These are phyloP conservation scores for Trichoderma citrinoviride DNA, from an alignment of 2,329 filamentous ascomycete genomes.

Conservation along the genomic window DNA sequence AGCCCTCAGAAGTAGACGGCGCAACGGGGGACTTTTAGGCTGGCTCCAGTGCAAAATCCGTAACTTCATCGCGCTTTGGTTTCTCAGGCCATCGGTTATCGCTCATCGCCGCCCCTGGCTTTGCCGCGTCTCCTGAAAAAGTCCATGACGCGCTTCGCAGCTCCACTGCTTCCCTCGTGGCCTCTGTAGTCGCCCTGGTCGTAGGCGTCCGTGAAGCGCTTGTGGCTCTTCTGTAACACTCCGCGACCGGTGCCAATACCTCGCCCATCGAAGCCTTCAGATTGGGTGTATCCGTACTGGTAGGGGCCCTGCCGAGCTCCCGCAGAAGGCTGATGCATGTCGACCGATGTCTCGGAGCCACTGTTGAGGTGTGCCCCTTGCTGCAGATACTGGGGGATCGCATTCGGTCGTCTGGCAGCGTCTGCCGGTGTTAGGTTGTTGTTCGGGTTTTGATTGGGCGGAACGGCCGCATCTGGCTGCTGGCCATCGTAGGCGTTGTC, in stretches of 20 bases:
- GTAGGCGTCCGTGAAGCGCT: conserved; percentile 86
- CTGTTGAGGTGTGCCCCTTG: conserved; percentile 46
- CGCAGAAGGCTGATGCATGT: conserved; percentile 44
- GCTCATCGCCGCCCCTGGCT: conserved; percentile 61
- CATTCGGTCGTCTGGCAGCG: conserved; percentile 38
- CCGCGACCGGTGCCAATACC: conserved; percentile 46
- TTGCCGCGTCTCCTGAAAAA: conserved; percentile 89
- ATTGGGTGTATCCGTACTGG: conserved; percentile 42
- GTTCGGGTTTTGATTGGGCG: conserved; percentile 38
- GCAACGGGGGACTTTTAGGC: not conserved
- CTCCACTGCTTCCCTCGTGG: conserved; percentile 79
- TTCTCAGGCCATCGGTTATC: conserved; percentile 29
- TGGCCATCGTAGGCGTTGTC: conserved; percentile 42
- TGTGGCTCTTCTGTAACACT: conserved; percentile 79
- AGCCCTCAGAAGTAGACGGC: not conserved
- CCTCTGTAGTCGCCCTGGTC: conserved; percentile 66
- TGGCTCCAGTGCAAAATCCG: not conserved
- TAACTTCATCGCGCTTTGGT: not conserved
- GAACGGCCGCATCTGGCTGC: conserved; percentile 34
- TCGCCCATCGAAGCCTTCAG: conserved; percentile 44
- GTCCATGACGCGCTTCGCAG: conserved; percentile 93
- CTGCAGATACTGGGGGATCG: conserved; percentile 48
- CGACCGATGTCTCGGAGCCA: conserved; percentile 54
- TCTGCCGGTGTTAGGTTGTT: conserved; percentile 43
- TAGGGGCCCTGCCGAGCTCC: conserved; percentile 43